These are phyloP conservation scores for Alternaria gaisen DNA, from an alignment of 2,329 filamentous ascomycete genomes.

Conservation along the genomic window DNA sequence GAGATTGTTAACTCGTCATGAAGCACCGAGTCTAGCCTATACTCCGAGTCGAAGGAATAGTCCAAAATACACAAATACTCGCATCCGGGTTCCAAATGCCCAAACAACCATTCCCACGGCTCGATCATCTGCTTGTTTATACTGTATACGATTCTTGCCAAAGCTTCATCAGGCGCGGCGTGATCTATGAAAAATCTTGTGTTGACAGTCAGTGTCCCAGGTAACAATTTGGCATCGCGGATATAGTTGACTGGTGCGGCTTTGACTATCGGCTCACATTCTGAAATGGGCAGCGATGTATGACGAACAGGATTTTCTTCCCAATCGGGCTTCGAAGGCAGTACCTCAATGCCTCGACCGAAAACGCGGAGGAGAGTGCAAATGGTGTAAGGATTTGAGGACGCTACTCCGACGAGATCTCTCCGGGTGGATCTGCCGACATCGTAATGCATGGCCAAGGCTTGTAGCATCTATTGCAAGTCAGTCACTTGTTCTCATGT, in stretches of 20 bases:
- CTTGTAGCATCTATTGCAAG: constrained; percentile 16
- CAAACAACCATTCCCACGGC: constrained; percentile 18
- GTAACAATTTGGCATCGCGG: not conserved
- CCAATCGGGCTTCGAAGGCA: constrained; percentile 15
- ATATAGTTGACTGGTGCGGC: constrained; percentile 11
- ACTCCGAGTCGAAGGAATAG: constrained; percentile 4
- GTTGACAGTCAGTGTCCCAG: not conserved
- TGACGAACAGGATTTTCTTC: not conserved
- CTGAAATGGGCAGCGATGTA: constrained; percentile 1
- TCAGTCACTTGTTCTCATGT: not conserved
- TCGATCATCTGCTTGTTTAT: constrained; percentile 9
- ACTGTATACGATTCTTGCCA: constrained; percentile 1
- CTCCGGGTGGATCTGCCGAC: constrained; percentile 2
- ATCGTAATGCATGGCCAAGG: constrained; percentile 13
- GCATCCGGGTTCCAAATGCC: constrained; percentile 6
- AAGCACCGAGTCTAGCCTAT: not conserved
- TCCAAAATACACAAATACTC: constrained; percentile 20
- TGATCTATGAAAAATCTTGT: constrained; percentile 16
- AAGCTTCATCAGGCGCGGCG: not conserved
- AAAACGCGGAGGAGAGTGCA: constrained; percentile 19
- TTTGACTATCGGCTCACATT: constrained; percentile 3
- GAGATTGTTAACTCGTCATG: not conserved
- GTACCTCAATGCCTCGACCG: constrained; percentile 17
- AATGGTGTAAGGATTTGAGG: constrained; percentile 10
- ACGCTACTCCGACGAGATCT: constrained; percentile 14